Evolutionary conservation across 2,329 filamentous ascomycete species (phyloP).

Genomic region (Aspergillus texensis): DNA sequence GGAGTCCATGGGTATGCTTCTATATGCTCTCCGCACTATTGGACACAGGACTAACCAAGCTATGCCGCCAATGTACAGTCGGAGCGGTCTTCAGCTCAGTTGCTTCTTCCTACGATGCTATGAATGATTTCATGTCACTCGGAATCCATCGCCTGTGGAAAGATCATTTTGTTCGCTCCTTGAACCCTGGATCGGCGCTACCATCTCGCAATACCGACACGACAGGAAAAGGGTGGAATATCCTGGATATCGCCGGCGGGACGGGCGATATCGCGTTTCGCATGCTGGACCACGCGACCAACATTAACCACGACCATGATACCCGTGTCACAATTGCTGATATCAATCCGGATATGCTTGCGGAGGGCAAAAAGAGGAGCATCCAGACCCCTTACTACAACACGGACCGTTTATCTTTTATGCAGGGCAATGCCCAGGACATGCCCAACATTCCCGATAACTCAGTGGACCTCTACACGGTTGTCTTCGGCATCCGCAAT

Average conservation of each 20-base stretch:
- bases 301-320: constrained; percentile 75
- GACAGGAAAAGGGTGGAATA: constrained; percentile 61
- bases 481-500: constrained; percentile 96
- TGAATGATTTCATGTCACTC: constrained; percentile 99
- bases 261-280: constrained; percentile 98
- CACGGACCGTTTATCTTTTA: constrained; percentile 64
- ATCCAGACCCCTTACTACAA: constrained; percentile 62
- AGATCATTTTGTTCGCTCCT: constrained; percentile 89
- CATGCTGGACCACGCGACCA: constrained; percentile 84
- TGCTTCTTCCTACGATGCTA: constrained; percentile 90
- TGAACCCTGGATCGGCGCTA: constrained; percentile 74
- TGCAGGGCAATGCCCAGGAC: constrained; percentile 87
- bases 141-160: constrained; percentile 97
- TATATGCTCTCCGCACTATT: neutral
- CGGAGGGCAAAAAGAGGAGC: constrained; percentile 80
- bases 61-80: constrained; percentile 53
- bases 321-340: constrained; percentile 89
- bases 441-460: constrained; percentile 66
- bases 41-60: neutral
- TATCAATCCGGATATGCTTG: constrained; percentile 95
- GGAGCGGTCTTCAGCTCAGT: constrained; percentile 93
- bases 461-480: constrained; percentile 92
- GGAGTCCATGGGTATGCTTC: constrained; percentile 59
- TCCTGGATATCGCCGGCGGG: constrained; percentile 95
- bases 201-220: constrained; percentile 33